Percentiles rank a stretch among this genome's conserved stretches.
Evolutionary conservation across 139 green algal genomes (phyloP).

Genomic region (Auxenochlorella protothecoides): DNA sequence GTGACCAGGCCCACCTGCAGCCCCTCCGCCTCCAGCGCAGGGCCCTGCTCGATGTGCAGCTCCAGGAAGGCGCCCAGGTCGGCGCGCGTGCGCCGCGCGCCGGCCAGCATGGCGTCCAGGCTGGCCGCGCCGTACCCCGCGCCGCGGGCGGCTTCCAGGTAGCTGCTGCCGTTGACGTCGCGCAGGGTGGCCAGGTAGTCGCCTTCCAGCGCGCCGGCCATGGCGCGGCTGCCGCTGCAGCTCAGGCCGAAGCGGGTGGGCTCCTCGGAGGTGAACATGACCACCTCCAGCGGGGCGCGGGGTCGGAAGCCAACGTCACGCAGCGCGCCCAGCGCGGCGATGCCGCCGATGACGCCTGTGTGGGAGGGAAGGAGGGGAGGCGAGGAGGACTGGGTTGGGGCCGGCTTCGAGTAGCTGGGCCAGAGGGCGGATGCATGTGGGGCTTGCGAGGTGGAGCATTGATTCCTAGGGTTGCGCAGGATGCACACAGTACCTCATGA

Average conservation of each 20-base stretch:
- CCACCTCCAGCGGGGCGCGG: constrained; percentile 53
- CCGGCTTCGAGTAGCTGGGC: not conserved
- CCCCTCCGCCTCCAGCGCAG: constrained; percentile 61
- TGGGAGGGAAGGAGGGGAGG: not conserved
- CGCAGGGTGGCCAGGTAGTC: constrained; percentile 33
- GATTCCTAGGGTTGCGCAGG: too few species aligned
- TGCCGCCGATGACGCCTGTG: constrained; percentile 73
- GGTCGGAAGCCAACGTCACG: constrained; percentile 64
- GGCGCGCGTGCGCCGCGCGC: not conserved
- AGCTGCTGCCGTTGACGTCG: constrained; percentile 71
- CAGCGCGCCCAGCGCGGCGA: constrained; percentile 75
- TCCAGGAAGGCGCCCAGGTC: constrained; percentile 76
- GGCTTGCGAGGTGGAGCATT: too few species aligned
- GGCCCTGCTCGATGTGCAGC: constrained; percentile 92
- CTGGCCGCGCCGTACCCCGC: constrained; percentile 29
- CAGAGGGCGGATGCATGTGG: too few species aligned
- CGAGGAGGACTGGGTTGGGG: not conserved
- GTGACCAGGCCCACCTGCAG: constrained; percentile 81
- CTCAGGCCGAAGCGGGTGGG: constrained; percentile 84
- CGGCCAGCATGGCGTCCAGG: constrained; percentile 4
- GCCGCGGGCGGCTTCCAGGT: constrained; percentile 56
- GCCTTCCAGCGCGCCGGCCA: constrained; percentile 47
- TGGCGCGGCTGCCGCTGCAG: constrained; percentile 75
- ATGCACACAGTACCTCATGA: too few species aligned
- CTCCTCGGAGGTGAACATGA: constrained; percentile 98